These are phyloP conservation scores for Beauveria varroae DNA, from an alignment of 2,329 filamentous ascomycete species.

Conservation along the genomic window DNA sequence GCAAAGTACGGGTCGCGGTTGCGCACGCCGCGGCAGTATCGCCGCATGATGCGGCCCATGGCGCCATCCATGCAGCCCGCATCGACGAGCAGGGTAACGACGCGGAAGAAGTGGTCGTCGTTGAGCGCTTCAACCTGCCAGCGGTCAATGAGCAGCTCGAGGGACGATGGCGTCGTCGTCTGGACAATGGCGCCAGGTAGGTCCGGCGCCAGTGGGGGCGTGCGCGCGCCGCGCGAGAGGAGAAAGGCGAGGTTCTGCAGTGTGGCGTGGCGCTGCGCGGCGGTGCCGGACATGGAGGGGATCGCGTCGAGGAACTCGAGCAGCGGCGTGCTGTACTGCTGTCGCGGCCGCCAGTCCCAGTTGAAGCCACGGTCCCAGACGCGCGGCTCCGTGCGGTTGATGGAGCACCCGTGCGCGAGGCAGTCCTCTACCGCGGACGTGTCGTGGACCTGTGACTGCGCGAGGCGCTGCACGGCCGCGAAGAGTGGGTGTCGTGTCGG, in stretches of 20 bases:
- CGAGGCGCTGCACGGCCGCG: background rate
- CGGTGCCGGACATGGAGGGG: background rate
- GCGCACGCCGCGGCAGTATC: conserved; percentile 2
- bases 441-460: background rate
- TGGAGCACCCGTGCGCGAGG: background rate
- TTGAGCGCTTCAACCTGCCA: background rate
- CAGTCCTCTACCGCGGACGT: background rate
- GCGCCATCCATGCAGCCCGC: conserved; percentile 7
- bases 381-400: background rate
- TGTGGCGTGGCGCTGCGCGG: background rate
- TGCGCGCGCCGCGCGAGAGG: background rate
- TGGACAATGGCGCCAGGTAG: background rate
- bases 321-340: conserved; percentile 1
- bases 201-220: background rate
- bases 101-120: background rate
- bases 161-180: background rate
- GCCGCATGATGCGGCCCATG: conserved; percentile 4
- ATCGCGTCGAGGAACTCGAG: conserved; percentile 1
- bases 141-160: conserved; percentile 3
- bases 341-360: conserved; percentile 4
- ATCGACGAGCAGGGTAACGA: conserved; percentile 1
- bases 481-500: background rate
- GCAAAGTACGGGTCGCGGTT: conserved; percentile 1
- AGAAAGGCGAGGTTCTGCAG: background rate
- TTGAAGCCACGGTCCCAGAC: conserved; percentile 2